Evolutionary conservation across 2,329 filamentous ascomycete species (phyloP), one percentile per base, ranked within the genome.

Genomic region (Aspergillus phoenicis): DNA sequence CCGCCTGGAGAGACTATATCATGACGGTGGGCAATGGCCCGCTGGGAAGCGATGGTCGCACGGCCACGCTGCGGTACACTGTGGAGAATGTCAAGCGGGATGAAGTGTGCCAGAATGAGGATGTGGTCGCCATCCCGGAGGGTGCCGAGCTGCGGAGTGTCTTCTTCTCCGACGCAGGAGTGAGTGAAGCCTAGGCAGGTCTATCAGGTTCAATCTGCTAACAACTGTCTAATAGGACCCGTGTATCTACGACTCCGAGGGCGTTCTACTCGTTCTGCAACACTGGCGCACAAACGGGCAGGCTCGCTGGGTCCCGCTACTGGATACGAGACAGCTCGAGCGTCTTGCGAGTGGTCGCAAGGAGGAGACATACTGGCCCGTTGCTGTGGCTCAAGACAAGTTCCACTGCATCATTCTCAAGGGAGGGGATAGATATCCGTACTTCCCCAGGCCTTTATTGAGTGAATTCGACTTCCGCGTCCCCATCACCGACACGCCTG

Each of bases 351-450:
- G 87, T 2, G 95, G 95, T 26, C 88, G 89, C 60, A 97, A 97
- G 76, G 85, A 90, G 65, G 95, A 99, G 78, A 86, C 84, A 0
- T 99, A 99, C 81, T 99, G 93, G 85, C 95, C 95, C 1, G 91
- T 99, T 33, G 95, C 95, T 0, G 93, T 98, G 1, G 92, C 94
- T 2, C 88, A 93, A 69, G 85, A 90, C 71, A 94, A 90, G 71
- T 99, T 99, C 77, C 94, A 98, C 82, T 99, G 96, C 80, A 97
- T 99, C 78, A 98, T 99, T 70, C 88, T 99, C 72, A 99, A 99
- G 79, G 95, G 95, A 64, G 91, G 90, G 38, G 95, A 99, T 73
- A 86, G 89, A 72, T 91, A 97, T 72, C 93, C 94, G 0, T 97
- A 95, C 80, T 98, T 94, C 79, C 95, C 92, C 10, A 88, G 91